A percentile compares a stretch with the other conserved stretches of the same genome.
These are phyloP conservation scores for Astraeus odoratus DNA, from an alignment of 768 basidiomycete genomes.

Conservation along the genomic window DNA sequence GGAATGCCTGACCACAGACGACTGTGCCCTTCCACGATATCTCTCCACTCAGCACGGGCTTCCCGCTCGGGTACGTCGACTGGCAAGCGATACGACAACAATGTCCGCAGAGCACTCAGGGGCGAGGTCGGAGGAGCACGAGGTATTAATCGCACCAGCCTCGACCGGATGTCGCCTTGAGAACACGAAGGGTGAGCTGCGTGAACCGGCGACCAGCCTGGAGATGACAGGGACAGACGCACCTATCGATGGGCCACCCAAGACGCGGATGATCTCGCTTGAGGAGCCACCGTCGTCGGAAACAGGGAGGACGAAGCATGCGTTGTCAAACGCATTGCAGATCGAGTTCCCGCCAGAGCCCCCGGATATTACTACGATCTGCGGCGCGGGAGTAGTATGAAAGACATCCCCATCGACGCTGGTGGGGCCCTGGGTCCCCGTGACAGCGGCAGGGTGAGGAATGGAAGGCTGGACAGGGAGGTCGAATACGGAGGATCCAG, in stretches of 20 bases:
- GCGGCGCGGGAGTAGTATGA: slow-evolving; percentile 20
- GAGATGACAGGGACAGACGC: slow-evolving; percentile 13
- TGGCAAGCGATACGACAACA: slow-evolving; percentile 79
- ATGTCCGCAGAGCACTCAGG: slow-evolving; percentile 62
- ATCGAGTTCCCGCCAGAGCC: slow-evolving; percentile 95
- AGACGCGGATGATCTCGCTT: slow-evolving; percentile 87
- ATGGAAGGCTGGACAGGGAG: slow-evolving; percentile 43
- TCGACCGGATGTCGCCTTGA: slow-evolving; percentile 80
- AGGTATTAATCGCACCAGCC: slow-evolving; percentile 85
- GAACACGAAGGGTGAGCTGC: slow-evolving; percentile 2
- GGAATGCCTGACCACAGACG: slow-evolving; percentile 81
- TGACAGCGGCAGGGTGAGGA: slow-evolving; percentile 11
- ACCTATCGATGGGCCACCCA: slow-evolving; percentile 86
- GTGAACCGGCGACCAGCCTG: slow-evolving; percentile 3
- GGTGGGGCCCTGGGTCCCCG: slow-evolving; percentile 5
- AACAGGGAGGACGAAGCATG: slow-evolving; percentile 84
- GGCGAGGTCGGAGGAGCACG: slow-evolving; percentile 50
- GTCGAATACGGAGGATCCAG: slow-evolving; percentile 71
- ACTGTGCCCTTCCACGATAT: slow-evolving; percentile 85
- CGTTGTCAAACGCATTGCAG: slow-evolving; percentile 71
- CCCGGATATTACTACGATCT: slow-evolving; percentile 78
- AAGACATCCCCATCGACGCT: slow-evolving; percentile 2
- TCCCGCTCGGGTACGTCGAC: slow-evolving; percentile 58
- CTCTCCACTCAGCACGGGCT: slow-evolving; percentile 86
- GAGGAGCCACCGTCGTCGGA: slow-evolving; percentile 96